These are phyloP conservation scores for Aspergillus calidoustus DNA, from an alignment of 2,329 filamentous ascomycete species.

Conservation along the genomic window DNA sequence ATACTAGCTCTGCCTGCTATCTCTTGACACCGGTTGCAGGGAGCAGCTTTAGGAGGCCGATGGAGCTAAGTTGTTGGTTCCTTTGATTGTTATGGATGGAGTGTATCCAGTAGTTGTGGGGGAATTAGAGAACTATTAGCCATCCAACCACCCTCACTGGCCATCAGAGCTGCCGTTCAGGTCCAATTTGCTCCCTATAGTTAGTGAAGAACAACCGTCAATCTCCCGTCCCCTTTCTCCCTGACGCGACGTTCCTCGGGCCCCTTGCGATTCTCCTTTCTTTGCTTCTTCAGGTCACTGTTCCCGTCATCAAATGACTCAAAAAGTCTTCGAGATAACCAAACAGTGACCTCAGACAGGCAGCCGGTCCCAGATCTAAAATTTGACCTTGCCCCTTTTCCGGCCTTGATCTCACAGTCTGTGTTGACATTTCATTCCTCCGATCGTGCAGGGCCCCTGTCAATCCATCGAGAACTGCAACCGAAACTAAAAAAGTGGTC, in stretches of 20 bases:
- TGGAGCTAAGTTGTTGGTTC: neutral
- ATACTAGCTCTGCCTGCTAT: neutral
- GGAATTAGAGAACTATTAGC: conserved; percentile 13
- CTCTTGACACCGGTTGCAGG: neutral
- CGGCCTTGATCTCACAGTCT: conserved; percentile 5
- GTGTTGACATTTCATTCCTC: conserved; percentile 18
- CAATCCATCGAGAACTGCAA: conserved; percentile 20
- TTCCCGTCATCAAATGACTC: conserved; percentile 8
- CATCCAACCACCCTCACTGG: conserved; percentile 12
- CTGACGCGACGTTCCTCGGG: neutral
- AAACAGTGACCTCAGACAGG: neutral
- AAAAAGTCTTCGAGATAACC: neutral
- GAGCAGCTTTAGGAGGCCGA: neutral
- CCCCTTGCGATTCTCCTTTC: conserved; percentile 9
- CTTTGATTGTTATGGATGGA: conserved; percentile 16
- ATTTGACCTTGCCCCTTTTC: conserved; percentile 8
- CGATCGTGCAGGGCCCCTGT: conserved; percentile 27
- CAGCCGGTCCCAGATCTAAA: conserved; percentile 1
- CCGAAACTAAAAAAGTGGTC: conserved; percentile 23
- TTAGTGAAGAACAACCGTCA: conserved; percentile 4
- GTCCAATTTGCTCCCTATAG: conserved; percentile 3
- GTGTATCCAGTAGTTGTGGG: conserved; percentile 14
- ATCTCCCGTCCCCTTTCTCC: conserved; percentile 17
- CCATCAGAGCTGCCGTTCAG: conserved; percentile 1
- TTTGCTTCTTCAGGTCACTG: neutral